Base-by-base conservation (phyloP, 441 rosid genomes). In the Populus hybrid region DNA sequence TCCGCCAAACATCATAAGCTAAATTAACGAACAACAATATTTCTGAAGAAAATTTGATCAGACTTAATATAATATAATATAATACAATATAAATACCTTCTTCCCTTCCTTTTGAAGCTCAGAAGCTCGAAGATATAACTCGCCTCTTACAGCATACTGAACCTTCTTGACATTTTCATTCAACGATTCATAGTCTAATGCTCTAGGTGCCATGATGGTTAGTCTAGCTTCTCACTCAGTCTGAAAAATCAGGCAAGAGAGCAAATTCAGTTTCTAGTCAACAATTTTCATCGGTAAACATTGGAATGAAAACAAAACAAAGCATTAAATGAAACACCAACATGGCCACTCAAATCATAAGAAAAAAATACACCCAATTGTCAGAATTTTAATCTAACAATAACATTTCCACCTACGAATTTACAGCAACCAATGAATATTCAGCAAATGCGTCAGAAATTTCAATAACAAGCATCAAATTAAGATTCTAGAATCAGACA, bases 51-150 rank as follows among this genome's bases (percentile, higher is more conserved):
- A 64, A 79, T 9, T 26, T 20, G 64, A 73, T 74, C 31, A 74
- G n/a, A 61, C 18, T 35, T 68, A 9, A 16, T 9, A 23, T 21
- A 76, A 35, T 12, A 42, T 14, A 45, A 33, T 12, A 42, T 14
- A 45, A 33, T 33, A 5, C 35, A 33, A 33, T 70, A 16, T 24
- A 26, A 8, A 12, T 86, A 93, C 98, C 97, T 89, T 95, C 87
- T 95, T 95, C 82, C 98, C 99, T 87, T 93, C 98, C 87, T 92
- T 92, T 78, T 95, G 97, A 85, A 95, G 99, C 91, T 95, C 94
- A 77, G 98, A 91, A 78, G 99, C 99, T 86, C 98, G 95, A 85
- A 95, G 98, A 81, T 95, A 95, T 79, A 95, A 81, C 87, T 95
- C 99, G 9, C 99, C 99, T 85, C 98, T 88, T 1, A 95, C 97